These are phyloP conservation scores for Typha latifolia DNA, from an alignment of 176 grass and related monocot species.

Conservation along the genomic window DNA sequence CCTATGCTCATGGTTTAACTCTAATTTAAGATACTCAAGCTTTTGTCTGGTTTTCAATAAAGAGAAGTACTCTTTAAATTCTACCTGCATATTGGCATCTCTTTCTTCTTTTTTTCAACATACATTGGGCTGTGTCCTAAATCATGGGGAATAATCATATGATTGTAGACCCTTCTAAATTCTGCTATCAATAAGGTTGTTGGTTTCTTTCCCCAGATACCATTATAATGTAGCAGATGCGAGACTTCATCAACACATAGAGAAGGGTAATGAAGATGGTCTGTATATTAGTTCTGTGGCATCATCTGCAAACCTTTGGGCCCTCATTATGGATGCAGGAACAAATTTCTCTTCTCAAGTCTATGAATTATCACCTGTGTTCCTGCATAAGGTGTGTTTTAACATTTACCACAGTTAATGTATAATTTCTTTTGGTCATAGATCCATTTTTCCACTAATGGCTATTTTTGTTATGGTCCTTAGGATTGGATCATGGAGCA, in stretches of 20 bases:
- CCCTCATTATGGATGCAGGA: slow-evolving; percentile 96
- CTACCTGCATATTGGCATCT: no score
- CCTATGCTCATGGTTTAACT: no score
- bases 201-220: slow-evolving; percentile 45
- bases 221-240: slow-evolving; percentile 95
- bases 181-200: slow-evolving; percentile 1
- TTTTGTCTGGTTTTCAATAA: no score
- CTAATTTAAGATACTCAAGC: no score
- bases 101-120: no score
- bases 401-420: not conserved
- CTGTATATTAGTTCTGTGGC: slow-evolving; percentile 93
- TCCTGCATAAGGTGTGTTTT: slow-evolving; percentile 80
- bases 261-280: slow-evolving; percentile 94
- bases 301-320: slow-evolving; percentile 87
- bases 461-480: not conserved
- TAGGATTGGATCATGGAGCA: slow-evolving; percentile 99
- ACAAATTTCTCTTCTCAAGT: slow-evolving; percentile 91
- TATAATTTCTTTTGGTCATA: slow-evolving; percentile 16
- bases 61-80: no score
- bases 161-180: not conserved
- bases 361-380: slow-evolving; percentile 86
- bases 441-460: not conserved
- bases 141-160: no score
- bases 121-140: no score
- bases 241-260: slow-evolving; percentile 92